phyloP scores from a whole-genome alignment of 192 early-diverging fungal species.

The Rhizoclosmatium sp. region DNA sequence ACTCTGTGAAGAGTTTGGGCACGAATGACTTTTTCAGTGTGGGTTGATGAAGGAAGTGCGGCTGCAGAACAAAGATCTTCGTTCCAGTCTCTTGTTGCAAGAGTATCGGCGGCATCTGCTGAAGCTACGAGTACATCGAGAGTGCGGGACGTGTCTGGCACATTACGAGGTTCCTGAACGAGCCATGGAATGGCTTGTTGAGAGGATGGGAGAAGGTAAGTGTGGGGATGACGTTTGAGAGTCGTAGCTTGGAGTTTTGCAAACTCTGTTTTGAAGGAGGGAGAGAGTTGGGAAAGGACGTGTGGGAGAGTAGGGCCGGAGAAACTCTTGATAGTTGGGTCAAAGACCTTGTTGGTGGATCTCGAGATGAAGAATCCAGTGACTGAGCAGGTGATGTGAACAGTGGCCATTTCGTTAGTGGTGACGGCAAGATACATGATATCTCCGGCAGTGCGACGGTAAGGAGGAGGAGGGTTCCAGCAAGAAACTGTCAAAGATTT shows the following conservation, averaged over 20 bases:
- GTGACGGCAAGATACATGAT: slow-evolving; percentile 87
- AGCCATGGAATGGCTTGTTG: slow-evolving; percentile 85
- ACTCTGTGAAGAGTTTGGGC: slow-evolving; percentile 84
- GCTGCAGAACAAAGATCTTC: slow-evolving; percentile 92
- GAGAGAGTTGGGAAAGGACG: slow-evolving; percentile 49
- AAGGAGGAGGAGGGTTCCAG: slow-evolving; percentile 92
- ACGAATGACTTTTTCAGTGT: slow-evolving; percentile 85
- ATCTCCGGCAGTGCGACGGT: slow-evolving; percentile 79
- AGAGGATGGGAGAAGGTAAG: slow-evolving; percentile 74
- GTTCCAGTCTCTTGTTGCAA: slow-evolving; percentile 93
- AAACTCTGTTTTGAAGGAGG: slow-evolving; percentile 75
- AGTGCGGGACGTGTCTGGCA: slow-evolving; percentile 69
- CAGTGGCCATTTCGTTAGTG: slow-evolving; percentile 83
- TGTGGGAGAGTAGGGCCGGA: slow-evolving; percentile 44
- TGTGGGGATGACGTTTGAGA: slow-evolving; percentile 74
- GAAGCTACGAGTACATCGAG: slow-evolving; percentile 70
- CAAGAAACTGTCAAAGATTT: slow-evolving; percentile 81
- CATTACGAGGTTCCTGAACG: slow-evolving; percentile 63
- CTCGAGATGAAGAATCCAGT: slow-evolving; percentile 89
- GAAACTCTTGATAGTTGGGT: slow-evolving; percentile 42
- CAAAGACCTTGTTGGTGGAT: slow-evolving; percentile 66
- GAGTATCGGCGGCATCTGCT: slow-evolving; percentile 53
- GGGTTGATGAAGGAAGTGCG: slow-evolving; percentile 77
- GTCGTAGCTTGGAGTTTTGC: slow-evolving; percentile 70
- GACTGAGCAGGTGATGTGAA: slow-evolving; percentile 86